Conservation (phyloP, 768 basidiomycete genomes). For the Xerocomellus dryophilus region DNA sequence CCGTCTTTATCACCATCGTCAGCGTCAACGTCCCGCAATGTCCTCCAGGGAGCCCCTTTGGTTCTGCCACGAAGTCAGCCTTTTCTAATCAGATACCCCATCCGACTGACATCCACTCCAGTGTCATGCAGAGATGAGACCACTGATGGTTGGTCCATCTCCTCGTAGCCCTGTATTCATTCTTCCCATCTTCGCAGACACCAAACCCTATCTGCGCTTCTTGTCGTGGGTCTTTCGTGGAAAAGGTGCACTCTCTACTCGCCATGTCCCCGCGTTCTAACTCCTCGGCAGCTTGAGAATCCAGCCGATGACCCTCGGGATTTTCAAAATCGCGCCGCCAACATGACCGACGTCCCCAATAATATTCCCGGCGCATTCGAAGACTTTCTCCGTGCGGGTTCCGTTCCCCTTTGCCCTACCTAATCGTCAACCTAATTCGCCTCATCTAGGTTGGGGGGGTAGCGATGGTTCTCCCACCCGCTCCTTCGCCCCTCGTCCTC, state of each 20-base stretch:
- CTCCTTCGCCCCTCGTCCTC: constrained; percentile 7
- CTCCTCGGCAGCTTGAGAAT: constrained; percentile 61
- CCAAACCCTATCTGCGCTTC: constrained; percentile 83
- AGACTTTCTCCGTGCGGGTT: constrained; percentile 44
- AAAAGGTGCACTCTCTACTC: constrained; percentile 44
- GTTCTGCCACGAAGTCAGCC: constrained; percentile 70
- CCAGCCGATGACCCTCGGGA: constrained; percentile 70
- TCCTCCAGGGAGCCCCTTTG: constrained; percentile 71
- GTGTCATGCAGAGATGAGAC: constrained; percentile 89
- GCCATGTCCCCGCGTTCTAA: not conserved
- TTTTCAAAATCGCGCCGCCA: constrained; percentile 44
- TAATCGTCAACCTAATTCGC: not conserved
- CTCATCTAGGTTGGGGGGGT: constrained; percentile 8
- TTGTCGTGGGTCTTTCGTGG: constrained; percentile 79
- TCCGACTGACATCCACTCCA: constrained; percentile 31
- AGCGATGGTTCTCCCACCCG: not conserved
- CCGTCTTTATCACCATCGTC: constrained; percentile 4
- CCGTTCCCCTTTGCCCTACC: constrained; percentile 5
- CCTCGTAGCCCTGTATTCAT: not conserved
- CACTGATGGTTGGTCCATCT: constrained; percentile 66
- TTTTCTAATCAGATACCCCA: not conserved
- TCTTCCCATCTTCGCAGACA: constrained; percentile 46
- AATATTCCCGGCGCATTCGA: constrained; percentile 43
- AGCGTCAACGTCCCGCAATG: constrained; percentile 39
- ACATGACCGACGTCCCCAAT: constrained; percentile 25